A percentile compares a stretch with the other conserved stretches of the same genome.
Evolutionary conservation across 352 stramenopile genomes (phyloP).

Genomic region (Globisporangium splendens): DNA sequence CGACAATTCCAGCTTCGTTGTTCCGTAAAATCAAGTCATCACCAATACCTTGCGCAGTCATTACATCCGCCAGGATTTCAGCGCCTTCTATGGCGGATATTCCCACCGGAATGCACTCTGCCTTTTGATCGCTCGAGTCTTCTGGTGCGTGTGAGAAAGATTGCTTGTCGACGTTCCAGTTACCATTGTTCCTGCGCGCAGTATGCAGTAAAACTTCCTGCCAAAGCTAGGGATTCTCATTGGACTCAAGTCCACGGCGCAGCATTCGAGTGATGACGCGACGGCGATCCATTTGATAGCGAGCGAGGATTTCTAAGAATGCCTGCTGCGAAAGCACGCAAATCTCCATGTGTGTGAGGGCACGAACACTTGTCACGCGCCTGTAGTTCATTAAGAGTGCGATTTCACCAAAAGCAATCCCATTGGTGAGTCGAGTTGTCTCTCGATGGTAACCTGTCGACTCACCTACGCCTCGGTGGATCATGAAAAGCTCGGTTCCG

Average conservation of each 20-base stretch:
- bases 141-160: neutral
- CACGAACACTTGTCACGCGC: constrained; percentile 15
- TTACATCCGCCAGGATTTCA: constrained; percentile 6
- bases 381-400: constrained; percentile 25
- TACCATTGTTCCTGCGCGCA: neutral
- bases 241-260: constrained; percentile 14
- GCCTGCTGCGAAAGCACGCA: constrained; percentile 10
- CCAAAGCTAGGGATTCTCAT: constrained; percentile 22
- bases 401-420: constrained; percentile 18
- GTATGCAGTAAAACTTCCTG: constrained; percentile 5
- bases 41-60: neutral
- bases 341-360: constrained; percentile 21
- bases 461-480: constrained; percentile 30
- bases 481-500: constrained; percentile 40
- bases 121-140: neutral
- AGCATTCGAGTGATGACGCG: constrained; percentile 21
- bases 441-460: constrained; percentile 9
- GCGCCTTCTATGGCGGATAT: constrained; percentile 3
- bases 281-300: constrained; percentile 17
- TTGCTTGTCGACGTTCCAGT: neutral
- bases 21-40: neutral
- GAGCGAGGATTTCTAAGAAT: constrained; percentile 19
- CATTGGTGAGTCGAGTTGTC: constrained; percentile 8
- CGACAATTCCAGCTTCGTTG: neutral
- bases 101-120: neutral